Evolutionary conservation across 2,329 filamentous ascomycete species (phyloP), one percentile per base, ranked within the genome.

Genomic region (Zarea fungicola): DNA sequence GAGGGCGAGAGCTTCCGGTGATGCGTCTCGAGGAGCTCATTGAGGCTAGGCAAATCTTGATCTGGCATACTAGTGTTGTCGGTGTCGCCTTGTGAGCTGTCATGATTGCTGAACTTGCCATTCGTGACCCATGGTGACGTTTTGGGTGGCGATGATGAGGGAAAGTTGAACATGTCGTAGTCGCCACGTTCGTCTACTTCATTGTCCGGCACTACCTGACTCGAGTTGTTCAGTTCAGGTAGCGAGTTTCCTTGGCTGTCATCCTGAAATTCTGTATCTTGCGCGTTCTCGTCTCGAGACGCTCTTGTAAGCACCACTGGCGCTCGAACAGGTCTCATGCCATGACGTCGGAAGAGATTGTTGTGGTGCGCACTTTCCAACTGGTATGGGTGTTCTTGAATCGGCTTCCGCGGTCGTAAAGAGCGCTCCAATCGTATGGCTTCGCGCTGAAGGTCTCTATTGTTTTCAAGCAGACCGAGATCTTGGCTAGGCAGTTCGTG

Each of bases 341-440:
- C 79, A 49, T 78, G 77, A 4, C 72, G 71, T 56, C 74, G 77
- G 55, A 81, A 72, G 18, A 71, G 62, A 3, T 64, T 75, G 48
- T 72, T 74, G 58, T 81, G 81, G 23, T 74, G 71, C 0, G 71
- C 77, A 57, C 72, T 76, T 53, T 83, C 79, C 4, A 81, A 64
- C 6, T 76, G 62, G 53, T 82, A 83, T 4, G 79, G 79, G 37
- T 81, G 77, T 56, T 81, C 69, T 57, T 83, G 79, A 6, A 82
- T 82, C 1, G 78, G 78, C 52, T 81, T 83, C 18, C 79, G 72
- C 1, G 77, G 77, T 6, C 79, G 71, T n/a, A 83, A 63, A 4
- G 74, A 78, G 28, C 78, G 71, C 52, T 72, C 69, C 39, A 69
- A 62, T 11, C 63, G 65, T 23, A 67, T 51, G 13, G 60, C 57